Percentiles rank a stretch among this genome's conserved stretches.
Conservation (phyloP, 768 basidiomycete species). For the Multifurca ochricompacta region DNA sequence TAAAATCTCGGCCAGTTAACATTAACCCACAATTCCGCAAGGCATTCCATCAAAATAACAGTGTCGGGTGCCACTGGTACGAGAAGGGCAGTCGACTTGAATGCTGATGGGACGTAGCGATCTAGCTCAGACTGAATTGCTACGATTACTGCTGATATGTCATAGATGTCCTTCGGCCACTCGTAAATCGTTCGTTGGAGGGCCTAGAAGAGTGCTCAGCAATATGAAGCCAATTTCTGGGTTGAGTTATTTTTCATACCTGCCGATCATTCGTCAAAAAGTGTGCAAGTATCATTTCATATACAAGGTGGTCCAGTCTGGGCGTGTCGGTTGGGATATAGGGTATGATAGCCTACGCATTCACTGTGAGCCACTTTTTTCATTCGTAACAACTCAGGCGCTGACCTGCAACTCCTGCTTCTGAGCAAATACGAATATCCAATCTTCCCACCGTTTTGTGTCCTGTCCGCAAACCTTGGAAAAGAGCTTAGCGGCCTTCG, state of each 20-base stretch:
- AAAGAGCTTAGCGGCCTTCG: conserved; percentile 72
- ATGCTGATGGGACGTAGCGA: conserved; percentile 43
- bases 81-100: conserved; percentile 27
- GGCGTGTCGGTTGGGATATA: conserved; percentile 80
- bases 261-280: conserved; percentile 71
- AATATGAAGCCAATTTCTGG: background rate
- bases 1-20: conserved; percentile 1
- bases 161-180: conserved; percentile 91
- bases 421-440: conserved; percentile 88
- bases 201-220: conserved; percentile 36
- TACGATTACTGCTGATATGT: conserved; percentile 79
- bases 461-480: conserved; percentile 82
- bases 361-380: background rate
- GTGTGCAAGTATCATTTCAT: conserved; percentile 91
- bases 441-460: conserved; percentile 85
- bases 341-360: conserved; percentile 71
- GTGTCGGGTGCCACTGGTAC: conserved; percentile 37
- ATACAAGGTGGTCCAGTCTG: conserved; percentile 73
- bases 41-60: conserved; percentile 80
- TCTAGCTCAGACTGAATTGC: conserved; percentile 81
- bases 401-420: conserved; percentile 69
- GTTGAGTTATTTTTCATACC: conserved; percentile 39
- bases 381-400: conserved; percentile 5
- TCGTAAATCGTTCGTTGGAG: conserved; percentile 70
- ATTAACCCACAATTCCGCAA: conserved; percentile 72